Evolutionary conservation across 2,329 filamentous ascomycete genomes (phyloP).

Genomic region (Alternaria brassicae): DNA sequence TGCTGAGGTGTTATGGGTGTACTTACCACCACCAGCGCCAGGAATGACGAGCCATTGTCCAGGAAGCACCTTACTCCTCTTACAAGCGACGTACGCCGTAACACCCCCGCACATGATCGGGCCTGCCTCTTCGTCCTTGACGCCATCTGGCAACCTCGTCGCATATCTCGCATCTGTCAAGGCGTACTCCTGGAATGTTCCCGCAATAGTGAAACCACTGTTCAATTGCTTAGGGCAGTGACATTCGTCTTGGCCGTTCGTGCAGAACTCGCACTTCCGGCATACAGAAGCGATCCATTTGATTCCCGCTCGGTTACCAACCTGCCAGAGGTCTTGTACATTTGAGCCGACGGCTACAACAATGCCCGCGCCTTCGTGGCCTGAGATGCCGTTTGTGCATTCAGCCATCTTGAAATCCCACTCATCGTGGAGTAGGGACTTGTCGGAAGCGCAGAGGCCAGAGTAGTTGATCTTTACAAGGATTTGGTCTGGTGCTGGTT

Average conservation of each 20-base stretch:
- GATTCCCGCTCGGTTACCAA: conserved; percentile 60
- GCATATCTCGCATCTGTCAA: conserved; percentile 56
- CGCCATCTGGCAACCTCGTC: conserved; percentile 53
- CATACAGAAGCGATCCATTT: conserved; percentile 88
- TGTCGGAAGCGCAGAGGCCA: conserved; percentile 64
- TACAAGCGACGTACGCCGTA: conserved; percentile 58
- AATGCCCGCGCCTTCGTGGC: conserved; percentile 76
- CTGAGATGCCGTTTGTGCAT: conserved; percentile 65
- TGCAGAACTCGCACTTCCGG: conserved; percentile 81
- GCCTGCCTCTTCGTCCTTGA: conserved; percentile 55
- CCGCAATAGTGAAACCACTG: conserved; percentile 65
- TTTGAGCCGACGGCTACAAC: conserved; percentile 75
- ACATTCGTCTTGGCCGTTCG: conserved; percentile 61
- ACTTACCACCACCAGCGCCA: conserved; percentile 47
- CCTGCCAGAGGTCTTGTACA: conserved; percentile 67
- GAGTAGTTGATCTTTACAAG: conserved; percentile 64
- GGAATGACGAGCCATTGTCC: conserved; percentile 52
- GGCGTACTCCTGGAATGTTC: conserved; percentile 53
- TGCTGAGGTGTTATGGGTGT: no score
- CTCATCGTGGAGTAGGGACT: conserved; percentile 48
- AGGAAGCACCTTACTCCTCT: conserved; percentile 42
- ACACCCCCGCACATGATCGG: conserved; percentile 51
- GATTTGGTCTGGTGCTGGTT: conserved; percentile 60
- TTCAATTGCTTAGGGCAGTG: conserved; percentile 63
- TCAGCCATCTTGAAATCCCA: conserved; percentile 43